phyloP scores from a whole-genome alignment of 2,329 filamentous ascomycete species.

The Tolypocladium tropicale region DNA sequence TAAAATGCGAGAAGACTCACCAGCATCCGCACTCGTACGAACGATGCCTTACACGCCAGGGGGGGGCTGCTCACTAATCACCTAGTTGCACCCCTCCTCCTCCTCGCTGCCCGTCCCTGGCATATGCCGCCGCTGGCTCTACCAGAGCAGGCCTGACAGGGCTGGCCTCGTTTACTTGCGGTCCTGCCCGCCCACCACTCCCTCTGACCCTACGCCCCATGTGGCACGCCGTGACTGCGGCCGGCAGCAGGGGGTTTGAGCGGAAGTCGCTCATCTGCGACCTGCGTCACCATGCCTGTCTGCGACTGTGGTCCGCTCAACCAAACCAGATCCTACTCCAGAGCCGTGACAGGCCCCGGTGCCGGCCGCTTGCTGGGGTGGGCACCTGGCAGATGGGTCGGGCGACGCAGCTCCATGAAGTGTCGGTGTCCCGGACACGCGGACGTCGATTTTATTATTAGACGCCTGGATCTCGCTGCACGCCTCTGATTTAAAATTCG shows the following conservation, averaged over 20 bases:
- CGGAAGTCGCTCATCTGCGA: not conserved
- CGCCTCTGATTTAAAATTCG: not conserved
- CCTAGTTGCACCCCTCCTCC: not conserved
- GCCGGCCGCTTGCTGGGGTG: not conserved
- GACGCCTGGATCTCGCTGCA: not conserved
- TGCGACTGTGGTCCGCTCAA: conserved; percentile 1
- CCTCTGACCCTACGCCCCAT: not conserved
- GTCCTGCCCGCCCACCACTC: not conserved
- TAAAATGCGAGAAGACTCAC: no score
- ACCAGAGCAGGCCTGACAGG: not conserved
- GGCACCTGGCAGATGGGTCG: conserved; percentile 4
- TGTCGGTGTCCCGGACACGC: not conserved
- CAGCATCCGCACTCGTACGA: no score
- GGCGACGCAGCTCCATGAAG: not conserved
- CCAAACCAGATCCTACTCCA: not conserved
- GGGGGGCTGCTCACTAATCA: not conserved
- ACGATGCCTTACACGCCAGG: not conserved
- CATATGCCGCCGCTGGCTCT: not conserved
- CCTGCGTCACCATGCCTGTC: not conserved
- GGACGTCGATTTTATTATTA: conserved; percentile 5
- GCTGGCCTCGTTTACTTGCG: not conserved
- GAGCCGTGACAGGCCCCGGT: conserved; percentile 1
- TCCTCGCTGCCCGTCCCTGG: not conserved
- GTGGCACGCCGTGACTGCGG: not conserved
- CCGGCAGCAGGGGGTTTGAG: not conserved